Evolutionary conservation across 2,329 filamentous ascomycete genomes (phyloP).

Genomic region (Rhinocladiella mackenziei): DNA sequence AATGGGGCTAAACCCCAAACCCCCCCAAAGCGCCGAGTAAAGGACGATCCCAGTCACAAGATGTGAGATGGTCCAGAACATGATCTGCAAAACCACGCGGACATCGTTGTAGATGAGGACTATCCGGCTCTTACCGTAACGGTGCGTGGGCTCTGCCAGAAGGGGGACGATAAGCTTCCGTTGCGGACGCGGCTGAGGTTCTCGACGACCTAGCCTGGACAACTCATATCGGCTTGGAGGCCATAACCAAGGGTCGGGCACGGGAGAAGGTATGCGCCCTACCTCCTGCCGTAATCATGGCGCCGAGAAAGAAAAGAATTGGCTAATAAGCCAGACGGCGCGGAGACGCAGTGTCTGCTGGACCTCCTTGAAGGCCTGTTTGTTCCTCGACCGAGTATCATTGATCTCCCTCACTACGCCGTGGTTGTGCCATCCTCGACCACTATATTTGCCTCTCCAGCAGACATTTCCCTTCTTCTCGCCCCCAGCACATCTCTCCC

Average conservation of each 20-base stretch:
- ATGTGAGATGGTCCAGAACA: constrained; percentile 74
- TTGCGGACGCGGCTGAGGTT: constrained; percentile 75
- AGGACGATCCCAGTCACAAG: constrained; percentile 68
- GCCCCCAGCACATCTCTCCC: constrained; percentile 31
- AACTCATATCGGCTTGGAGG: constrained; percentile 34
- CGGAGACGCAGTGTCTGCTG: constrained; percentile 17
- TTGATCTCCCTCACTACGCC: constrained; percentile 41
- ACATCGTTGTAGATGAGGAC: constrained; percentile 59
- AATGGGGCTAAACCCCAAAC: constrained; percentile 70
- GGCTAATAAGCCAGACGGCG: constrained; percentile 64
- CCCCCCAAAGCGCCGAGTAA: constrained; percentile 64
- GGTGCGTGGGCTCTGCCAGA: constrained; percentile 64
- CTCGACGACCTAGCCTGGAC: constrained; percentile 59
- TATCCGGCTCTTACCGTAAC: constrained; percentile 63
- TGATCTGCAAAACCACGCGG: constrained; percentile 59
- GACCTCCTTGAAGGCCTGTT: constrained; percentile 23
- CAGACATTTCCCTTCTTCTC: constrained; percentile 46
- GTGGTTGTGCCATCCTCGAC: neutral
- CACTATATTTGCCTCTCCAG: constrained; percentile 48
- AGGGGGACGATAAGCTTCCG: constrained; percentile 62
- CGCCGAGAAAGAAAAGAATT: constrained; percentile 68
- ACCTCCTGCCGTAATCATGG: constrained; percentile 65
- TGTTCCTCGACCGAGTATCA: constrained; percentile 29
- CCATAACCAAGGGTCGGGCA: neutral
- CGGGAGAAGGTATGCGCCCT: constrained; percentile 61